Percentiles rank a stretch among this genome's conserved stretches.
phyloP scores from a whole-genome alignment of 768 basidiomycete genomes.

The Rhizopogon salebrosus region DNA sequence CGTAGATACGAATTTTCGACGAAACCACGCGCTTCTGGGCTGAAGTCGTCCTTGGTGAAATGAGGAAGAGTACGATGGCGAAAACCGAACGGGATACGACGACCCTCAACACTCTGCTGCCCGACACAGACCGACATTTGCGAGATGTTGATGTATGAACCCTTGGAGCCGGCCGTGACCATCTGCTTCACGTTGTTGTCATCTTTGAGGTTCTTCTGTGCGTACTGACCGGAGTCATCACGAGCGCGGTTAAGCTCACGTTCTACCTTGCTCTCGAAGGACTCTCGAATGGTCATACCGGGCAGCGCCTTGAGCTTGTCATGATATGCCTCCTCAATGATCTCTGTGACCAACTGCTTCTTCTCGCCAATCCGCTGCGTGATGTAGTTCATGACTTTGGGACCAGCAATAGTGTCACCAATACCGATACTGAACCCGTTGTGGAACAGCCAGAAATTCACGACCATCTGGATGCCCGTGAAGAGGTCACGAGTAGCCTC shows the following conservation, averaged over 20 bases:
- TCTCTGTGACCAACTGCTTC: constrained; percentile 71
- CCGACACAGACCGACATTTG: constrained; percentile 99
- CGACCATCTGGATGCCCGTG: constrained; percentile 89
- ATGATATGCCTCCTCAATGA: constrained; percentile 80
- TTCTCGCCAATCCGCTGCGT: constrained; percentile 75
- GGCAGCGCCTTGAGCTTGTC: constrained; percentile 87
- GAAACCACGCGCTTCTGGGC: constrained; percentile 95
- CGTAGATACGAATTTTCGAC: constrained; percentile 98
- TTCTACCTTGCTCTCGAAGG: constrained; percentile 91
- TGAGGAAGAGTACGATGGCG: constrained; percentile 94
- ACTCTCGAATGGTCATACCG: constrained; percentile 99
- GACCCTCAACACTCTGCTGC: constrained; percentile 96
- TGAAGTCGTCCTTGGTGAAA: constrained; percentile 98
- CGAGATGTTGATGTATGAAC: constrained; percentile 99
- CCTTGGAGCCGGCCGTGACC: constrained; percentile 98
- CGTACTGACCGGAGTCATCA: constrained; percentile 91
- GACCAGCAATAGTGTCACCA: constrained; percentile 95
- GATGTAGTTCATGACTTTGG: constrained; percentile 82
- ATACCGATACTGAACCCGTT: constrained; percentile 99
- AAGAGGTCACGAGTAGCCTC: constrained; percentile 87
- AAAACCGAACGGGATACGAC: constrained; percentile 98
- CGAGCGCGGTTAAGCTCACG: constrained; percentile 90
- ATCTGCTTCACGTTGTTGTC: constrained; percentile 99
- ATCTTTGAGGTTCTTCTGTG: constrained; percentile 96
- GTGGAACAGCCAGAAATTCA: constrained; percentile 99